Percentiles rank a stretch among this genome's conserved stretches.
These are phyloP conservation scores for Russula emetica DNA, from an alignment of 768 basidiomycete species.

Conservation along the genomic window DNA sequence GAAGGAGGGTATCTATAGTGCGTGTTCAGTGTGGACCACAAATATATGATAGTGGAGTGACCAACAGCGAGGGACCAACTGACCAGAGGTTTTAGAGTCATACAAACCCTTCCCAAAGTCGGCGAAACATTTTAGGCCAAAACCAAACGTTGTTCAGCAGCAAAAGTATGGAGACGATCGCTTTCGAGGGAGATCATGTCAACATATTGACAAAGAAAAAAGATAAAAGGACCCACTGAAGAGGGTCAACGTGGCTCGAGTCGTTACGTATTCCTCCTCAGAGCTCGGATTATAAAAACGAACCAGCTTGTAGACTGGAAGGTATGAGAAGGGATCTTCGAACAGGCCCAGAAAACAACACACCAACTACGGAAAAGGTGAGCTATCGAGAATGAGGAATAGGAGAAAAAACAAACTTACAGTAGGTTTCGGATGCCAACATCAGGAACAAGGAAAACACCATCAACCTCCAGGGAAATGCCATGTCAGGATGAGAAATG, in stretches of 20 bases:
- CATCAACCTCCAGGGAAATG: constrained; percentile 55
- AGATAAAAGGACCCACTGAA: constrained; percentile 56
- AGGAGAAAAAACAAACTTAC: constrained; percentile 41
- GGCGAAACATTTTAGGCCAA: constrained; percentile 73
- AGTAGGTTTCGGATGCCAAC: constrained; percentile 72
- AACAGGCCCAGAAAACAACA: neutral
- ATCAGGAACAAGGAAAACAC: constrained; percentile 64
- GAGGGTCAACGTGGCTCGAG: constrained; percentile 70
- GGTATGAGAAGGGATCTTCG: neutral
- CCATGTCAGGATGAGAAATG: constrained; percentile 14
- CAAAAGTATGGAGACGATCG: constrained; percentile 70
- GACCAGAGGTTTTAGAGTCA: constrained; percentile 70
- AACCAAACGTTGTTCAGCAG: constrained; percentile 65
- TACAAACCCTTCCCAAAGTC: constrained; percentile 82
- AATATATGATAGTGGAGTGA: constrained; percentile 4
- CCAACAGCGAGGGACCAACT: constrained; percentile 38
- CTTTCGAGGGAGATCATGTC: constrained; percentile 37
- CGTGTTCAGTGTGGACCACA: constrained; percentile 6
- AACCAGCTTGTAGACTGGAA: constrained; percentile 75
- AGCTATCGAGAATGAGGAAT: constrained; percentile 1
- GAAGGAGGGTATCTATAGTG: constrained; percentile 22
- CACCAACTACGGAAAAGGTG: constrained; percentile 15
- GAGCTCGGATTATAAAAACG: constrained; percentile 71
- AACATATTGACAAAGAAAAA: neutral
- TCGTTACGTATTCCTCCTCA: constrained; percentile 54